These are phyloP conservation scores for Knufia petricola DNA, from an alignment of 2,329 filamentous ascomycete genomes.

Conservation along the genomic window DNA sequence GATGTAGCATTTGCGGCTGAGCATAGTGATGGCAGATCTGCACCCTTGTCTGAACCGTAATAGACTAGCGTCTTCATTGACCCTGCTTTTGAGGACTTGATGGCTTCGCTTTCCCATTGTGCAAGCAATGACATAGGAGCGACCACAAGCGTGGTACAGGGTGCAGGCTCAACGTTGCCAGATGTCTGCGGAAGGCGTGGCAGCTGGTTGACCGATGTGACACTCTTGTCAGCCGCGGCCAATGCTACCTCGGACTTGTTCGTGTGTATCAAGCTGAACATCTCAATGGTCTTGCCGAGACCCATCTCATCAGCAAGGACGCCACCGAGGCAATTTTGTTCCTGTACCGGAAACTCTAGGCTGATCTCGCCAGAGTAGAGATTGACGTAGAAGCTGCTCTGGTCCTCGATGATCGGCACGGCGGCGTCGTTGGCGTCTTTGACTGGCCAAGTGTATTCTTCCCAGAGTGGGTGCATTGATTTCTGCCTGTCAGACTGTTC, in stretches of 20 bases:
- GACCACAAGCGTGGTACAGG: constrained; percentile 86
- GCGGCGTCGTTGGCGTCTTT: constrained; percentile 80
- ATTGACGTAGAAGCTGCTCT: constrained; percentile 82
- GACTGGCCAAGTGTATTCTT: constrained; percentile 81
- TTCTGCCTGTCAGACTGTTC: constrained; percentile 58
- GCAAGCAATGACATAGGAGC: constrained; percentile 93
- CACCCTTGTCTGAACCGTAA: constrained; percentile 76
- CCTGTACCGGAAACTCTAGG: constrained; percentile 81
- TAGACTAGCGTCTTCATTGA: constrained; percentile 80
- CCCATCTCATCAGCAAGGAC: constrained; percentile 96
- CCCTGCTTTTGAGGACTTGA: constrained; percentile 77
- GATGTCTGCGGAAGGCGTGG: constrained; percentile 52
- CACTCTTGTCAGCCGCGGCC: constrained; percentile 26
- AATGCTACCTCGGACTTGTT: constrained; percentile 54
- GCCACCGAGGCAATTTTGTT: constrained; percentile 88
- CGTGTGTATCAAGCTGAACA: constrained; percentile 85
- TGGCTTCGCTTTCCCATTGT: constrained; percentile 93
- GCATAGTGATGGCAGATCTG: constrained; percentile 70
- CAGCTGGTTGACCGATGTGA: constrained; percentile 49
- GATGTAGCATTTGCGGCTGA: constrained; percentile 60
- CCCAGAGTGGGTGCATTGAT: constrained; percentile 96
- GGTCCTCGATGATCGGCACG: constrained; percentile 54
- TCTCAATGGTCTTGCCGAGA: constrained; percentile 94
- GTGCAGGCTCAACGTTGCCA: constrained; percentile 55
- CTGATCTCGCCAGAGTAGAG: constrained; percentile 93